Evolutionary conservation across 257 asterid species (phyloP), one percentile per base, ranked within the genome.

Genomic region (Fraxinus excelsior): DNA sequence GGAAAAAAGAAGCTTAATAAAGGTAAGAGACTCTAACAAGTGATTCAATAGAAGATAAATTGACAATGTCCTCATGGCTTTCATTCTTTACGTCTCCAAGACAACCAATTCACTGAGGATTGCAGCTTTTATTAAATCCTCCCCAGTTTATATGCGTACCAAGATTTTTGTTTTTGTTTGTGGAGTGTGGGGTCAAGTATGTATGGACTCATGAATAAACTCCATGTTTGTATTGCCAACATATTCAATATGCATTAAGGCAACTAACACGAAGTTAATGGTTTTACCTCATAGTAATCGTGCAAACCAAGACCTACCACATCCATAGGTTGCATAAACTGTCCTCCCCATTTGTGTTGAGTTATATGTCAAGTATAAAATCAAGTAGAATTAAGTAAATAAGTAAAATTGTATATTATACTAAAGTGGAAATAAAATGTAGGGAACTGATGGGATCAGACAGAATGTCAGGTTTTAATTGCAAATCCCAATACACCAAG

Each of bases 301-400:
- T 86, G 88, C 81, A 94, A 86, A 67, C 90, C 94, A 79, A 94
- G 98, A 78, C 96, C 96, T 46, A 85, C 93, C 79, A 94, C 98
- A 73, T 94, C 98, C 83, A 94, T 97, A 31, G 98, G 97, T 80
- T 89, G 88, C 97, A 94, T 81, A 74, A 94, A 94, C 38, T 97
- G 98, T 79, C 81, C 90, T 14, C 96, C 96, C 98, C 97, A 94
- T 80, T 90, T 84, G 82, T 88, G 97, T 80, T 85, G 92, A 83
- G 89, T 92, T 78, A 94, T 85, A 97, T 94, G 90, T 67, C 77
- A 81, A 84, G 73, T 53, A 56, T 26, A 60, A 85, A 73, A 67
- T 62, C n/a, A 32, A 32, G 70, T 18, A 53, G n/a, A 23, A 23
- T 58, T 34, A 68, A 21, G 14, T 66, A 65, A 38, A 75, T 31